Base-by-base conservation (phyloP, 352 stramenopile species). In the Hyphochytrium catenoides region DNA sequence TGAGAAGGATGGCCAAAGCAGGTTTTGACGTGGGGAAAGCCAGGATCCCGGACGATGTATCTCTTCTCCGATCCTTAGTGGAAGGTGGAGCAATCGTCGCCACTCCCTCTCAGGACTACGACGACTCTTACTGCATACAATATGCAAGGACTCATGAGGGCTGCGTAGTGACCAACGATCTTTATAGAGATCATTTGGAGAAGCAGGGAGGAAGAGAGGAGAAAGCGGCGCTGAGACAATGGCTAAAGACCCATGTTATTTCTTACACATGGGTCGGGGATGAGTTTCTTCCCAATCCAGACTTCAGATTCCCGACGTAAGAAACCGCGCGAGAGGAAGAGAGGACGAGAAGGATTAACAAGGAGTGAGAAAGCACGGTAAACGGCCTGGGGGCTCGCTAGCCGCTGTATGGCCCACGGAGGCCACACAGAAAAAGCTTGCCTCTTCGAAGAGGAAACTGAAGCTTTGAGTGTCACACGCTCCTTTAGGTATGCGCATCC, bases 91-190 rank as follows among this genome's bases (percentile, higher is more conserved):
- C 76, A 4, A 26, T 87, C 14, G 54, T 87, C 29, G 58, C 65
- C 2, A 87, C 72, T 7, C 72, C 72, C 3, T 50, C 70, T 8
- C 68, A 82, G 30, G 72, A 87, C 43, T 87, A 83, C 43, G 72
- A 87, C 46, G 72, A 87, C 43, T 70, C 67, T 26, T 87, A 87
- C 51, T 82, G 70, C 56, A 87, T 87, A 47, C 64, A 76, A 33
- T 87, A 87, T 42, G 67, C 68, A 23, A 59, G 59, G 8, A 49
- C 59, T 21, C 56, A 84, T 29, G 47, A 72, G 30, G 66, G 63
- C 34, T 74, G 62, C 30, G 52, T 86, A 14, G 63, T 86, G 23
- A 84, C 66, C n/a, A 86, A 86, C 39, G 72, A 86, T 31, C 50
- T 82, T 15, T 86, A 75, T 44, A 61, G 72, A 25, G 69, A 86